Percentiles rank a stretch among this genome's conserved stretches.
These are phyloP conservation scores for Mycena indigotica DNA, from an alignment of 768 basidiomycete species.

Conservation along the genomic window DNA sequence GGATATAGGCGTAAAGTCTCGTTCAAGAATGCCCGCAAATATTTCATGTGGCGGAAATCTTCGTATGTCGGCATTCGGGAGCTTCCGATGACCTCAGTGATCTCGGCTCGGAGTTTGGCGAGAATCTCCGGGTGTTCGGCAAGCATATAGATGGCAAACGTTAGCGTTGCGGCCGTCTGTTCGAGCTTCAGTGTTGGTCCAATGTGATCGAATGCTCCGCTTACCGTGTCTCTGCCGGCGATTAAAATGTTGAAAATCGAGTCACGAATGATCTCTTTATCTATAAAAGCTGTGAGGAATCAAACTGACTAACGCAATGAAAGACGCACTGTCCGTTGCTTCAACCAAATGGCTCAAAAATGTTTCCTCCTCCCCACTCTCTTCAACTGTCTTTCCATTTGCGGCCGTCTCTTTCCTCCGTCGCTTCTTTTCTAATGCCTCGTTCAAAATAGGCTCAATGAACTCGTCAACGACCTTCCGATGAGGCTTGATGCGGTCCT, in stretches of 20 bases:
- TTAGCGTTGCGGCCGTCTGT: slow-evolving; percentile 50
- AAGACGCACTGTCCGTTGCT: slow-evolving; percentile 48
- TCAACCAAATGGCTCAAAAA: slow-evolving; percentile 54
- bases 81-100: slow-evolving; percentile 47
- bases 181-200: neutral
- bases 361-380: slow-evolving; percentile 43
- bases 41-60: slow-evolving; percentile 60
- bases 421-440: slow-evolving; percentile 35
- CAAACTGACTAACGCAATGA: neutral
- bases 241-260: slow-evolving; percentile 47
- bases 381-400: slow-evolving; percentile 14
- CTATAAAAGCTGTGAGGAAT: slow-evolving; percentile 23
- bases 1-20: slow-evolving; percentile 59
- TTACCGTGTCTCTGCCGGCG: slow-evolving; percentile 46
- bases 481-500: slow-evolving; percentile 46
- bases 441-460: slow-evolving; percentile 53
- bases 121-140: slow-evolving; percentile 52
- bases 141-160: slow-evolving; percentile 56
- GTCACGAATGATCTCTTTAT: slow-evolving; percentile 43
- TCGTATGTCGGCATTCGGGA: slow-evolving; percentile 52
- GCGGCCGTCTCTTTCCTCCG: slow-evolving; percentile 22
- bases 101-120: slow-evolving; percentile 50
- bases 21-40: slow-evolving; percentile 43
- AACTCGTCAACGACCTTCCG: slow-evolving; percentile 53
- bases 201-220: neutral